A percentile compares a stretch with the other conserved stretches of the same genome.
These are phyloP conservation scores for Kwoniella sp. DNA, from an alignment of 768 basidiomycete genomes.

Conservation along the genomic window DNA sequence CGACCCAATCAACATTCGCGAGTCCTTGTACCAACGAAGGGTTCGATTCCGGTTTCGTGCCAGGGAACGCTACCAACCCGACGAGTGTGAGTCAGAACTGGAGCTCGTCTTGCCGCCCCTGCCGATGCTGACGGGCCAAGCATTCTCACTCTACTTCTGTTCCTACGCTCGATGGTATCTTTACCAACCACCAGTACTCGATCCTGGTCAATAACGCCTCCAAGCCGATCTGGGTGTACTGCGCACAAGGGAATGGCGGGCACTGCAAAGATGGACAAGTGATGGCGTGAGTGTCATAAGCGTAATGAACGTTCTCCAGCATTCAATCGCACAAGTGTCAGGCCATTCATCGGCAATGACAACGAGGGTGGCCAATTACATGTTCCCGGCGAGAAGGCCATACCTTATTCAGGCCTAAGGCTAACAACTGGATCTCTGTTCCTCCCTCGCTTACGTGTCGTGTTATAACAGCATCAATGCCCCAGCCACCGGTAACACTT, in stretches of 20 bases:
- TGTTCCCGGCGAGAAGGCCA: no score
- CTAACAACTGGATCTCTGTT: no score
- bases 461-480: slow-evolving; percentile 15
- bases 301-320: no score
- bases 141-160: no score
- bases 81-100: slow-evolving; percentile 4
- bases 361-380: no score
- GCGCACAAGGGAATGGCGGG: slow-evolving; percentile 3
- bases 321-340: no score
- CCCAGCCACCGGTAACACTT: slow-evolving; percentile 20
- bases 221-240: slow-evolving; percentile 30
- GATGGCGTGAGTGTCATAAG: slow-evolving; percentile 13
- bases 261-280: slow-evolving; percentile 27
- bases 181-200: slow-evolving; percentile 13
- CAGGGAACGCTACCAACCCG: background rate
- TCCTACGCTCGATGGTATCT: background rate
- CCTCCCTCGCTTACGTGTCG: background rate
- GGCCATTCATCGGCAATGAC: no score
- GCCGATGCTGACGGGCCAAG: no score
- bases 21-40: slow-evolving; percentile 24
- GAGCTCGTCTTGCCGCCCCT: background rate
- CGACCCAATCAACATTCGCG: slow-evolving; percentile 33
- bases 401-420: no score
- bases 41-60: slow-evolving; percentile 27
- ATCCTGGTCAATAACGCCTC: slow-evolving; percentile 25